A percentile compares a stretch with the other conserved stretches of the same genome.
Conservation (phyloP, 73 alveolate genomes). For the Stentor roeselii region DNA sequence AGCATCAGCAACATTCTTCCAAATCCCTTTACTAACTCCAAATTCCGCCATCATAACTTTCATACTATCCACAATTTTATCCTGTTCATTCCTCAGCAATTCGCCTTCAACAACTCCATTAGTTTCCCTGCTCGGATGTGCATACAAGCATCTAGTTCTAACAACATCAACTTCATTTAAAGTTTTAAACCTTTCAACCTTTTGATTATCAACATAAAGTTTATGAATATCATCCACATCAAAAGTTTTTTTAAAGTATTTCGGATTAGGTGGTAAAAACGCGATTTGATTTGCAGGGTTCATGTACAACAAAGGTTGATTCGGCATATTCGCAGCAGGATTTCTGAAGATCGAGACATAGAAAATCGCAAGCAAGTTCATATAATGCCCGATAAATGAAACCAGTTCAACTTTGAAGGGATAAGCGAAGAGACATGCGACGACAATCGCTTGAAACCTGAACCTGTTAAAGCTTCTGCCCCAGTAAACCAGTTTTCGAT, state of each 20-base stretch:
- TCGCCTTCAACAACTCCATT: constrained; percentile 15
- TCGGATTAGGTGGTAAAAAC: neutral
- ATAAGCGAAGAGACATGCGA: neutral
- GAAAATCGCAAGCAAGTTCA: neutral
- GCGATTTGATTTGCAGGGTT: neutral
- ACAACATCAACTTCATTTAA: neutral
- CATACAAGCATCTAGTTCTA: neutral
- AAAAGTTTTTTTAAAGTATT: no score
- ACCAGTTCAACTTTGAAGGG: neutral
- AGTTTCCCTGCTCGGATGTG: constrained; percentile 16
- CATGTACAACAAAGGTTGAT: neutral
- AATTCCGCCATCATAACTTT: neutral
- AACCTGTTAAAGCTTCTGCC: neutral
- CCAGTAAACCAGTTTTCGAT: neutral
- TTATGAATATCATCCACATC: neutral
- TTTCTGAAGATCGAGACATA: neutral
- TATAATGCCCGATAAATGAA: neutral
- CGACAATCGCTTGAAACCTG: neutral
- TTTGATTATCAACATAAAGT: neutral
- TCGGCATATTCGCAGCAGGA: neutral
- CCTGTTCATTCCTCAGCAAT: neutral
- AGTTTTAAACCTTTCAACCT: neutral
- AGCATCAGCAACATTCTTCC: constrained; percentile 13
- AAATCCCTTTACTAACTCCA: constrained; percentile 22
- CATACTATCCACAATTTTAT: constrained; percentile 20